A percentile compares a stretch with the other conserved stretches of the same genome.
Evolutionary conservation across 768 basidiomycete genomes (phyloP).

Genomic region (Lactifluus rugatus): DNA sequence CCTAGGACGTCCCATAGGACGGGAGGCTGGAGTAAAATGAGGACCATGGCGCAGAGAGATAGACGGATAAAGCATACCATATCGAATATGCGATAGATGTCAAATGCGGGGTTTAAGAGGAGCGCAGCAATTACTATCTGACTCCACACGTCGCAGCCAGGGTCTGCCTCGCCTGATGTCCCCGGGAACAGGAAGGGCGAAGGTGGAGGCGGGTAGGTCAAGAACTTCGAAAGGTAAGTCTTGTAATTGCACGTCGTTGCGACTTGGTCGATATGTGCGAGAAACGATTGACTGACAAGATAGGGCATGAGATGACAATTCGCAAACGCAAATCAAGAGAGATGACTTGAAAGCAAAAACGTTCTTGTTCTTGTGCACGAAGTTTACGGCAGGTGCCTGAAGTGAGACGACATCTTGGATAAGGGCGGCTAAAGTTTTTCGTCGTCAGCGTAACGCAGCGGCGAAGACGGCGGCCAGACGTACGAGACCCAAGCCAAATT

Average conservation of each 20-base stretch:
- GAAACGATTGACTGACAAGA: conserved; percentile 16
- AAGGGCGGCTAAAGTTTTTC: not conserved
- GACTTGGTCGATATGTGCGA: conserved; percentile 6
- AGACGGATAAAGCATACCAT: conserved; percentile 5
- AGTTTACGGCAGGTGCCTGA: not conserved
- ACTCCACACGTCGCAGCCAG: conserved; percentile 10
- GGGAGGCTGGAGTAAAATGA: conserved; percentile 5
- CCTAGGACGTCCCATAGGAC: conserved; percentile 18
- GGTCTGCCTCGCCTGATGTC: not conserved
- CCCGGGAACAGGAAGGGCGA: conserved; percentile 16
- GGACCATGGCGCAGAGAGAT: not conserved
- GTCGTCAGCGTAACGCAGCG: not conserved
- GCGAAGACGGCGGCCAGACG: not conserved
- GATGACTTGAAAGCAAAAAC: conserved; percentile 14
- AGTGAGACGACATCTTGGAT: not conserved
- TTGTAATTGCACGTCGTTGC: conserved; percentile 13
- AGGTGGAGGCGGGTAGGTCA: conserved; percentile 17
- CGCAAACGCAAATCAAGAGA: not conserved
- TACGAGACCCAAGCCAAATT: conserved; percentile 17
- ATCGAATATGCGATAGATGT: conserved; percentile 16
- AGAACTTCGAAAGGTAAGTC: conserved; percentile 5
- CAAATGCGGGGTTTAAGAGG: conserved; percentile 17
- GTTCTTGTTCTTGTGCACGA: conserved; percentile 10
- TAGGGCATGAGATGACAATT: not conserved
- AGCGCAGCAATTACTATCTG: conserved; percentile 3